These are phyloP conservation scores for Tolypocladium nubicola DNA, from an alignment of 2,329 filamentous ascomycete species.

Conservation along the genomic window DNA sequence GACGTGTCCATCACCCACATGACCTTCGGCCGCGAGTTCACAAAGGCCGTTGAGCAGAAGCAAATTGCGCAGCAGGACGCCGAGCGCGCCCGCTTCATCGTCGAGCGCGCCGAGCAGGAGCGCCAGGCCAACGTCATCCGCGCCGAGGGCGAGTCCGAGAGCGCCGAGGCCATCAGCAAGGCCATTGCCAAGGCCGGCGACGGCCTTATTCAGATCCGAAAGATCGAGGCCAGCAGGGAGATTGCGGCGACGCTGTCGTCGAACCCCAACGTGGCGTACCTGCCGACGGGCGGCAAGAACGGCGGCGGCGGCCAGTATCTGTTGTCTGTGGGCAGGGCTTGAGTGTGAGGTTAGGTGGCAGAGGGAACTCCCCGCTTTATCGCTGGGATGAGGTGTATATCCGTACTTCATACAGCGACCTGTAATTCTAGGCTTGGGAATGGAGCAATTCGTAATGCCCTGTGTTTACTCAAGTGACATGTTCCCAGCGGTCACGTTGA, in stretches of 20 bases:
- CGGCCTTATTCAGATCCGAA: slow-evolving; percentile 87
- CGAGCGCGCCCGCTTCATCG: slow-evolving; percentile 93
- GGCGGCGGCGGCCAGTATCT: slow-evolving; percentile 42
- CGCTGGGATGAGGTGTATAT: slow-evolving; percentile 9
- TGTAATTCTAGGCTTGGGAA: slow-evolving; percentile 24
- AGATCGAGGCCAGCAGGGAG: slow-evolving; percentile 93
- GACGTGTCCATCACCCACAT: slow-evolving; percentile 99
- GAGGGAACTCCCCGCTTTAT: slow-evolving; percentile 22
- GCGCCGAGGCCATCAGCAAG: slow-evolving; percentile 87
- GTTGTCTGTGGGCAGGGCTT: slow-evolving; percentile 38
- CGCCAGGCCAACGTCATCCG: slow-evolving; percentile 97
- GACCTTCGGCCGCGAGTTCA: slow-evolving; percentile 99
- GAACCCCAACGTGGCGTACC: slow-evolving; percentile 93
- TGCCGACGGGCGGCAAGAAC: slow-evolving; percentile 67
- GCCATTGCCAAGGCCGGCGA: slow-evolving; percentile 90
- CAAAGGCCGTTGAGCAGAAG: slow-evolving; percentile 97
- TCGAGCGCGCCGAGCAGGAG: slow-evolving; percentile 98
- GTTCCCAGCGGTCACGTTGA: neutral
- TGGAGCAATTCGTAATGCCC: neutral
- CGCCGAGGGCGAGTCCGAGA: slow-evolving; percentile 95
- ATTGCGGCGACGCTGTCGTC: slow-evolving; percentile 81
- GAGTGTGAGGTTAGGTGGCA: slow-evolving; percentile 8
- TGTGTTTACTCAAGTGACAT: neutral
- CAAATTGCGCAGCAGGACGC: slow-evolving; percentile 99
- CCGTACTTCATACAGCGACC: slow-evolving; percentile 14